Base-by-base conservation (phyloP, 2,329 filamentous ascomycete species). In the Phaeosphaeriaceae sp. region DNA sequence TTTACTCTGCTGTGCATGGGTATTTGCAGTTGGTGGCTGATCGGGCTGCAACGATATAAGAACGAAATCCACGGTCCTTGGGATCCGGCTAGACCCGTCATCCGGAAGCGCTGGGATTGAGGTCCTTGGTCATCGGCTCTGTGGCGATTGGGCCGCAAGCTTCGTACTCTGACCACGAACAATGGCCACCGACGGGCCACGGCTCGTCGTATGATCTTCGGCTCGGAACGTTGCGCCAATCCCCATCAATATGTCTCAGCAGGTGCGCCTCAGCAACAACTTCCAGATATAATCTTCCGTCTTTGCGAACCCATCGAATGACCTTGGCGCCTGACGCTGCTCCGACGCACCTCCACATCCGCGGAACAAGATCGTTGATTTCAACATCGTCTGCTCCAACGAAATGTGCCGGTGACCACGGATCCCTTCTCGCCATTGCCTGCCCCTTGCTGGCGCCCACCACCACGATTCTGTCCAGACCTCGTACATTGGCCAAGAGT, bases 31-130 rank as follows among this genome's bases (percentile, higher is more conserved):
- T 98, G 93, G 94, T 98, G 95, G 93, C 80, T 99, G 62, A 98
- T 99, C 72, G 91, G 93, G 9, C 78, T 99, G 77, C 95, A 99
- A 79, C 94, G 96, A 80, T 99, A 98, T 80, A 99, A 99, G 83
- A 98, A 98, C 76, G 95, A 98, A 79, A 97, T 99, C 66, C 92
- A 93, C 72, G 95, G 95, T 45, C 95, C 95, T 1, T 99, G 95
- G 95, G 95, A 99, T 80, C 93, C 94, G 20, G 95, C 95, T 7
- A 85, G 93, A 73, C 95, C 95, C 10, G 87, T 95, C 55, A 93
- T 95, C 62, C 88, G 92, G 72, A 89, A 89, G 69, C 82, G 88
- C 44, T 83, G 80, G 80, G 81, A 82, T 72, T 80, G 69, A 78
- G 15, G 11, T 36, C 51, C 48, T 67, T 69, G 24, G 55, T 68